Evolutionary conservation across 129 eudicot genomes (phyloP), one percentile per base, ranked within the genome.

Genomic region (Rutidosis leptorrhynchoides): DNA sequence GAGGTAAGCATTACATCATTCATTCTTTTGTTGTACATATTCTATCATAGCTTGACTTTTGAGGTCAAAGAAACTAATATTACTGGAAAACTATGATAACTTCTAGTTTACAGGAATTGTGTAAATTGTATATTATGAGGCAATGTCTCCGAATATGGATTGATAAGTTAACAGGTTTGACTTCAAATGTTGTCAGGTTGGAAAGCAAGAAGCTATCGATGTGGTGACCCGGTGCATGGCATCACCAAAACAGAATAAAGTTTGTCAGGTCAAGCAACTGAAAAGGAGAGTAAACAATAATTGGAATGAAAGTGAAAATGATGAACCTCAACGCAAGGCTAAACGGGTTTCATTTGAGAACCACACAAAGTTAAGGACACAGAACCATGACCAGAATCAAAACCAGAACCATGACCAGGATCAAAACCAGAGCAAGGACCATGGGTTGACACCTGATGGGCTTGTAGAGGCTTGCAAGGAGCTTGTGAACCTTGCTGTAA

Each of bases 161-260:
- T 19, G 7, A n/a, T 33, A 68, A 24, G 2, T 17, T 17, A 55
- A 65, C 24, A 10, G 20, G 19, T 62, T 49, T 53, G 28, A 64
- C 58, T 11, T 66, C 2, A 15, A 48, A 49, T 42, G 69, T 67
- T 25, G 27, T 25, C 64, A 94, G 99, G 99, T 94, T 58, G 87
- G 84, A 57, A 86, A 89, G 78, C 97, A 94, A 71, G 99, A 94
- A 79, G 97, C 97, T 7, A 56, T 84, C 32, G 90, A 94, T 71
- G 65, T 83, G 6, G 84, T 94, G 69, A 67, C 62, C 28, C 70
- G 75, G 29, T 77, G 78, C 73, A 33, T 73, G 73, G 37, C 66
- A 6, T 70, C 88, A 10, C 74, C 89, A 65, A 88, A 80, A 61
- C 73, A 67, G 53, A 65, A 79, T 69, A 80, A 89, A 61, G 55